Percentiles rank a stretch among this genome's conserved stretches.
These are phyloP conservation scores for Termitomyces sp. DNA, from an alignment of 768 basidiomycete species.

Conservation along the genomic window DNA sequence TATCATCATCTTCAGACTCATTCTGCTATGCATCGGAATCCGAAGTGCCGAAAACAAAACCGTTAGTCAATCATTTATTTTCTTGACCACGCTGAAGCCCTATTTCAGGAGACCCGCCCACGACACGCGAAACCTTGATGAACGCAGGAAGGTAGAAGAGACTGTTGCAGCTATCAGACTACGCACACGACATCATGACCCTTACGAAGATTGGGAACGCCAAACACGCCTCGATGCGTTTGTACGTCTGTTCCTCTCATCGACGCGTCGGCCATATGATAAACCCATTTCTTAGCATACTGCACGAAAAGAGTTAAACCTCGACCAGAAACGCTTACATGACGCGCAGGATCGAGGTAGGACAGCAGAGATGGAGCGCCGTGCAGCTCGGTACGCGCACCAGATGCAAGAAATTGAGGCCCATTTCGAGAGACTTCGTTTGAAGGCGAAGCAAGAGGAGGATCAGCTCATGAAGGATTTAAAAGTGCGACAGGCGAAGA, in stretches of 20 bases:
- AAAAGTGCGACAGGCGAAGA: constrained; percentile 47
- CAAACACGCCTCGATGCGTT: constrained; percentile 47
- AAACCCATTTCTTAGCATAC: constrained; percentile 27
- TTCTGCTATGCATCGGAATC: constrained; percentile 40
- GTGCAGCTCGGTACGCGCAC: constrained; percentile 37
- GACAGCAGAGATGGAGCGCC: constrained; percentile 26
- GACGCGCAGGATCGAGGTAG: constrained; percentile 42
- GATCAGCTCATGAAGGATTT: constrained; percentile 37
- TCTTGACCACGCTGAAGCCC: constrained; percentile 1
- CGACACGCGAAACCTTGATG: constrained; percentile 28
- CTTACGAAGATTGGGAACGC: constrained; percentile 55
- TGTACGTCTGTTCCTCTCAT: constrained; percentile 26
- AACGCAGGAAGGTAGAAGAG: constrained; percentile 41
- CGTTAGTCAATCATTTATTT: constrained; percentile 22
- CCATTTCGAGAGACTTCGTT: constrained; percentile 35
- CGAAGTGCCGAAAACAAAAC: constrained; percentile 27
- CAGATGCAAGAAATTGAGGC: constrained; percentile 49
- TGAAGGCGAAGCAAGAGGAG: constrained; percentile 43
- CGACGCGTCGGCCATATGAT: background rate
- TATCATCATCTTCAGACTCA: constrained; percentile 28
- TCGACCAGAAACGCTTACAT: constrained; percentile 26
- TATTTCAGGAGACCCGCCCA: constrained; percentile 20
- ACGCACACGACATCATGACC: constrained; percentile 46
- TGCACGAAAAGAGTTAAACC: constrained; percentile 38
- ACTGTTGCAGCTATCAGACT: constrained; percentile 48